Base-by-base conservation (phyloP, 768 basidiomycete genomes). In the Fomitopsis pulvina region DNA sequence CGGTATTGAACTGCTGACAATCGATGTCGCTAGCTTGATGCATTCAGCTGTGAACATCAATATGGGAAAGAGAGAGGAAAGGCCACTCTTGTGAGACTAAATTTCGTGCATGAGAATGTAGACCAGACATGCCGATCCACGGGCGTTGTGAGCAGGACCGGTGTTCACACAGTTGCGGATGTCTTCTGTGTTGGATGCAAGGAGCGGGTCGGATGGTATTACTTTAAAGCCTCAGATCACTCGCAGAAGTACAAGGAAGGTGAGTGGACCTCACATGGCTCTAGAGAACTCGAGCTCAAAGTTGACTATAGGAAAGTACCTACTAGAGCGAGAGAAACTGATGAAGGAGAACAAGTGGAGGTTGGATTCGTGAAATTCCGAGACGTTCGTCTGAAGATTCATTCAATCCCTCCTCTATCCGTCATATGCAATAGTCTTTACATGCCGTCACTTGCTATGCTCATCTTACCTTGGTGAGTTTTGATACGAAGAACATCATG, bases 191-290 rank as follows among this genome's bases (percentile, higher is more conserved):
- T 86, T 27, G 87, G 86, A 0, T 92, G 89, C 66, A 81, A 83
- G 50, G 86, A 86, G 14, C 75, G 85, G 29, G 50, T 91, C 3
- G 88, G 89, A 1, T 92, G 89, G 88, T 88, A 73, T 60, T 92
- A 92, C 57, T 80, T 87, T 63, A 85, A 83, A 60, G 87, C 89
- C 11, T 76, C 82, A 0, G 85, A 91, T 55, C 68, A 71, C 32
- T 74, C 78, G 2, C 89, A 92, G 76, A 89, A 85, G 62, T 91
- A 92, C 62, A 92, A 91, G 65, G 89, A 92, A 77, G 84, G 88
- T 80, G 28, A 32, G 75, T 8, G 4, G 21, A n/a, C 45, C 8
- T 14, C 20, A 10, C 4, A 28, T 45, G 5, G 16, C 34, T 37
- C 6, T 6, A 16, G 14, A 16, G 18, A 8, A 9, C 45, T 6